Conservation (phyloP, 2,329 filamentous ascomycete species). For the Clonostachys solani region DNA sequence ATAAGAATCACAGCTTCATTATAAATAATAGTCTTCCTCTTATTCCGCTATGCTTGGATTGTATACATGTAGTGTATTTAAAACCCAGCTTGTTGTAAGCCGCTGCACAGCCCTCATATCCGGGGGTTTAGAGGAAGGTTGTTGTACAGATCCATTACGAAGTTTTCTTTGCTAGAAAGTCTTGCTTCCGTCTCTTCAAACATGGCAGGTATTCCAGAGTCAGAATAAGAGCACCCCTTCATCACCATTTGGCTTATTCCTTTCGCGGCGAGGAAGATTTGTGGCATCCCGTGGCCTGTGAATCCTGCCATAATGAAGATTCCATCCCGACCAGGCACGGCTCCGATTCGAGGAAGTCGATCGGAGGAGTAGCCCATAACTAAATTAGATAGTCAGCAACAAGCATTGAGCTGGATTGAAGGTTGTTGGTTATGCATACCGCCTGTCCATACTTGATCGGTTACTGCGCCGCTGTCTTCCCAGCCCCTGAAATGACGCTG, state of each 20-base stretch:
- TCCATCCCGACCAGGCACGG: conserved; percentile 19
- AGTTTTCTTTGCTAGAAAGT: neutral
- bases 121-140: neutral
- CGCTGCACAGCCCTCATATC: too few species aligned
- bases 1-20: too few species aligned
- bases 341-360: conserved; percentile 33
- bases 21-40: too few species aligned
- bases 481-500: conserved; percentile 41
- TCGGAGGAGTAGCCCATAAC: conserved; percentile 38
- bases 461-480: conserved; percentile 32
- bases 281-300: conserved; percentile 46
- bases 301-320: conserved; percentile 43
- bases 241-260: conserved; percentile 33
- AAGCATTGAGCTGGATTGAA: neutral
- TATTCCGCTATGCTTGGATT: too few species aligned
- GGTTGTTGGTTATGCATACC: conserved; percentile 8
- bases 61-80: too few species aligned
- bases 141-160: neutral
- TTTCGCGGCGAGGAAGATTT: conserved; percentile 33
- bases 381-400: conserved; percentile 2
- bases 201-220: conserved; percentile 27
- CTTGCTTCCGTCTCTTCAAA: conserved; percentile 15
- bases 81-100: too few species aligned
- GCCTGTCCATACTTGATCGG: conserved; percentile 30
- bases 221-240: conserved; percentile 31